Evolutionary conservation across 208 protist species (phyloP), one percentile per base, ranked within the genome.

Genomic region (Spongospora subterranea): DNA sequence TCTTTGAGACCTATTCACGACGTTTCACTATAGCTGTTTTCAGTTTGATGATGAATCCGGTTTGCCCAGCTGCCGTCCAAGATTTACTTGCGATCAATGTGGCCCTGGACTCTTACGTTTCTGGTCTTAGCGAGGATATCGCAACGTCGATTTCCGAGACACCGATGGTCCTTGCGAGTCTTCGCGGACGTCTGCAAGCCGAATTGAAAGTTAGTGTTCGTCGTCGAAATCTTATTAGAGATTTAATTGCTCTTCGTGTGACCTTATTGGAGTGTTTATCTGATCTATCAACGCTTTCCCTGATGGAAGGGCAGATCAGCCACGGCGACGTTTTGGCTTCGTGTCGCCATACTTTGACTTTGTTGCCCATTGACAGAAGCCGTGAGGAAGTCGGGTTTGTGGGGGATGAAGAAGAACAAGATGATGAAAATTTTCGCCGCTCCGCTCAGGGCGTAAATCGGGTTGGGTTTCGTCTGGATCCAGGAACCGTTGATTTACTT

Each of bases 231-330:
- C n/a, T 82, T 39, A 20, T 82, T 82, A 6, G 71, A 13, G 71
- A 82, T 35, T 35, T 82, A 43, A 82, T 82, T 43, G 71, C 35
- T 39, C 71, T 82, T 39, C 71, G 71, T n/a, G n/a, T 82, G 35
- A 40, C 71, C n/a, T 6, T 82, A 20, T 43, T 82, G 71, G 71
- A 82, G 35, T 43, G 71, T n/a, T n/a, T 82, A 6, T 6, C 35
- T 82, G 71, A 82, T 82, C n/a, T 82, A 17, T 20, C 35, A 35
- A 82, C n/a, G 35, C 35, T 82, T 6, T 82, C 71, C 6, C n/a
- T 82, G 6, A 43, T 82, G 17, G 40, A 35, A 20, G 71, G 35
- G 35, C 17, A 35, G 6, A n/a, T 40, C 71, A 82, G 35, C 71
- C 24, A 60, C 24, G 24, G 6, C 50, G n/a, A 6, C n/a, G 71